Percentiles rank a stretch among this genome's conserved stretches.
phyloP scores from a whole-genome alignment of 306 rosid species.

The Cucumis hystrix region DNA sequence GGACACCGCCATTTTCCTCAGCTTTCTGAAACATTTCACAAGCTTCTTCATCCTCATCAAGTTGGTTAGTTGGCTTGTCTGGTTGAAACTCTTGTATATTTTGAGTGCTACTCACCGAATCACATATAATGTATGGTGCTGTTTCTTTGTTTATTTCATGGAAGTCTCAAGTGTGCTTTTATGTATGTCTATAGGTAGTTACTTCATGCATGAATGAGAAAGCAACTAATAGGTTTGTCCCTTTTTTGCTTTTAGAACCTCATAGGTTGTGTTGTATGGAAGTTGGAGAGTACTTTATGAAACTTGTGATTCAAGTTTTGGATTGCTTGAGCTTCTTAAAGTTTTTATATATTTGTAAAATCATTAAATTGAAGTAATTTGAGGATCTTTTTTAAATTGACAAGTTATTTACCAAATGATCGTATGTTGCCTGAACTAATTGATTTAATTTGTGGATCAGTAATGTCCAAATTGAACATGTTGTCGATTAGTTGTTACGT shows the following conservation, averaged over 20 bases:
- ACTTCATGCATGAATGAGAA: constrained; percentile 6
- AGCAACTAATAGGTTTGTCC: background rate
- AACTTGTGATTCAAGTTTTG: constrained; percentile 1
- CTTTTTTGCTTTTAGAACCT: constrained; percentile 12
- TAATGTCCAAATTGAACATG: too few species aligned
- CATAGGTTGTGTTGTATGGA: background rate
- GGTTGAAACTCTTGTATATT: background rate
- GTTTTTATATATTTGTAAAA: background rate
- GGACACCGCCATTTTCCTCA: constrained; percentile 14
- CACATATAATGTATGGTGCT: background rate
- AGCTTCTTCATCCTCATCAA: constrained; percentile 8
- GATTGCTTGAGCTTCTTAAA: constrained; percentile 6
- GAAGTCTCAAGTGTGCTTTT: background rate
- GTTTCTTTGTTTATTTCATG: background rate
- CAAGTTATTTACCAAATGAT: background rate
- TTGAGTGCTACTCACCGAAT: background rate
- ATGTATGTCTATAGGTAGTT: background rate
- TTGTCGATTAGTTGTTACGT: too few species aligned
- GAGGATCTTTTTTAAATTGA: background rate
- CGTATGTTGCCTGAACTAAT: too few species aligned
- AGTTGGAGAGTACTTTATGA: background rate
- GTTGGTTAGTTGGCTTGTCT: background rate
- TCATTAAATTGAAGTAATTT: background rate
- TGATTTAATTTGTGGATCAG: too few species aligned
- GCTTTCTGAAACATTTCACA: constrained; percentile 10